These are phyloP conservation scores for Phytomonas sp. DNA, from an alignment of 208 protist species.

Conservation along the genomic window DNA sequence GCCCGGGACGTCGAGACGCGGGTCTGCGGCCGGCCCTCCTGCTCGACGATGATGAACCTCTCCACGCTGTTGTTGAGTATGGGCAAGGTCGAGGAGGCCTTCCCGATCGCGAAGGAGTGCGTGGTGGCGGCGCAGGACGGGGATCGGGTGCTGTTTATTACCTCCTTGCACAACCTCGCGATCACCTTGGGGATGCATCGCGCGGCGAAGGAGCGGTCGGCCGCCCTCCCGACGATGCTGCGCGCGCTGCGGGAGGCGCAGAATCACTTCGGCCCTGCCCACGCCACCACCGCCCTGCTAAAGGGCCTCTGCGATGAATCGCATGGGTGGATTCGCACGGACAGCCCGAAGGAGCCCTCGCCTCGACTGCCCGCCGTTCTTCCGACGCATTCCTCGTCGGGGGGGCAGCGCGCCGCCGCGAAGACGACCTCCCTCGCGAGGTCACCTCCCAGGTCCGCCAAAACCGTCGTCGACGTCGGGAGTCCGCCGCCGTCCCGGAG, in stretches of 20 bases:
- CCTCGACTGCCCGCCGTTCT: neutral
- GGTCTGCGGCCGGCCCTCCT: constrained; percentile 57
- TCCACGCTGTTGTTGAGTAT: constrained; percentile 65
- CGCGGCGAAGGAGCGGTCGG: constrained; percentile 25
- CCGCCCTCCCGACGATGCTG: constrained; percentile 61
- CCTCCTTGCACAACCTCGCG: constrained; percentile 75
- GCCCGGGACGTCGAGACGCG: constrained; percentile 49
- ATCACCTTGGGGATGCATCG: constrained; percentile 61
- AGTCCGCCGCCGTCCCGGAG: no score
- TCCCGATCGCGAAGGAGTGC: constrained; percentile 57
- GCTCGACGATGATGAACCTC: constrained; percentile 83
- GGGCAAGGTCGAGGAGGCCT: constrained; percentile 36
- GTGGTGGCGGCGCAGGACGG: constrained; percentile 36
- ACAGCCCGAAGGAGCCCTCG: neutral
- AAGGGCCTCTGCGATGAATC: constrained; percentile 52
- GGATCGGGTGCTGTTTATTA: constrained; percentile 64
- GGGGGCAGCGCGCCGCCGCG: no score
- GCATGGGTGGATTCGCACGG: constrained; percentile 18
- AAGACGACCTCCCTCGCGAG: no score
- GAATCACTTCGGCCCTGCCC: constrained; percentile 32
- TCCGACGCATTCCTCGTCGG: neutral
- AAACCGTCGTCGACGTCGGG: no score
- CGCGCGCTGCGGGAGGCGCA: constrained; percentile 56
- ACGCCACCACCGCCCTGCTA: constrained; percentile 68
- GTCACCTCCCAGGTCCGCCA: no score